phyloP scores from a whole-genome alignment of 208 protist genomes.

The Leishmania lainsoni region DNA sequence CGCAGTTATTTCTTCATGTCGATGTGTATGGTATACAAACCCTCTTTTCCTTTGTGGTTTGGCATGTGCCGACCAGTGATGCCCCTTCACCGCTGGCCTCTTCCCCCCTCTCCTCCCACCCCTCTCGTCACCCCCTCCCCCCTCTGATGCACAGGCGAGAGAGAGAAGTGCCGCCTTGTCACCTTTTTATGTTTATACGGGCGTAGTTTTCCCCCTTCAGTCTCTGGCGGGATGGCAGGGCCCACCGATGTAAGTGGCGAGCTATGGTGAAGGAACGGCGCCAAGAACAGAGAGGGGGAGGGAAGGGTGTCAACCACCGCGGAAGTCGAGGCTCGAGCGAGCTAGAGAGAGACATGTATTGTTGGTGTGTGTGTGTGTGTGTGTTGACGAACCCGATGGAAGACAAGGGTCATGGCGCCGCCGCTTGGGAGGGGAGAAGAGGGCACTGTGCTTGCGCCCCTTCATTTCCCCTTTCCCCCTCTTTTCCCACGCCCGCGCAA shows the following conservation, averaged over 20 bases:
- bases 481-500: not conserved
- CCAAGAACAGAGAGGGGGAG: not conserved
- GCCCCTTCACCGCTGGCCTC: not conserved
- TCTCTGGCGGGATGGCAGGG: too few species aligned
- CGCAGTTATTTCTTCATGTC: not conserved
- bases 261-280: too few species aligned
- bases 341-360: not conserved
- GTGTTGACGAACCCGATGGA: not conserved
- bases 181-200: not conserved
- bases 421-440: not conserved
- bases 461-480: not conserved
- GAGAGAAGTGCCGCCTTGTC: not conserved
- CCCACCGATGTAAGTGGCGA: too few species aligned
- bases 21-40: not conserved
- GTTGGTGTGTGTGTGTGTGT: not conserved
- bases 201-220: too few species aligned
- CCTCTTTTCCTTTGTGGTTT: too few species aligned
- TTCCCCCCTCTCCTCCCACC: not conserved
- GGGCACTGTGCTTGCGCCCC: not conserved
- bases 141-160: not conserved
- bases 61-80: not conserved
- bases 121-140: constrained; percentile 4
- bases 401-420: not conserved
- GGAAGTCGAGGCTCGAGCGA: too few species aligned
- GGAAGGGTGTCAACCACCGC: too few species aligned